Conservation (phyloP, 2,329 filamentous ascomycete genomes). For the Sporothrix inflata region DNA sequence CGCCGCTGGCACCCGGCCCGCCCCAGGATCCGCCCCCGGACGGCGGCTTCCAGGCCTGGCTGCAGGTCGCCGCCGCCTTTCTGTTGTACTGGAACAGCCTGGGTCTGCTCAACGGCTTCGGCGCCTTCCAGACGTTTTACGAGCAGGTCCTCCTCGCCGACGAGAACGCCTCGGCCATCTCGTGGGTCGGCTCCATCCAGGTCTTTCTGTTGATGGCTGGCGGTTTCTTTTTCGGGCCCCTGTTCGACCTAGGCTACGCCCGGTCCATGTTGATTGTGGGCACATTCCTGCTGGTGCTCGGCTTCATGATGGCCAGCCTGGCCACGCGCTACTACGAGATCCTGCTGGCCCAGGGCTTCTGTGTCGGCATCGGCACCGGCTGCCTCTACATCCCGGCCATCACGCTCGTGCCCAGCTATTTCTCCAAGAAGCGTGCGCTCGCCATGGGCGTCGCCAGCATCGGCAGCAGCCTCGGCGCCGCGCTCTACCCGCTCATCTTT, state of each 20-base stretch:
- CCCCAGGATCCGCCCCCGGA: background rate
- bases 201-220: constrained; percentile 48
- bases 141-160: background rate
- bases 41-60: constrained; percentile 18
- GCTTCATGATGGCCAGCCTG: constrained; percentile 52
- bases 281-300: constrained; percentile 49
- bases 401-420: constrained; percentile 63
- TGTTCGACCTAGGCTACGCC: constrained; percentile 49
- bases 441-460: constrained; percentile 63
- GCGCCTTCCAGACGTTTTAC: constrained; percentile 28
- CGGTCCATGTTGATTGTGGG: constrained; percentile 42
- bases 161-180: constrained; percentile 43
- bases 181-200: constrained; percentile 56
- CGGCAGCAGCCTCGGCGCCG: constrained; percentile 61
- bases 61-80: constrained; percentile 24
- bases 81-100: constrained; percentile 20
- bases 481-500: constrained; percentile 30
- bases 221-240: constrained; percentile 48
- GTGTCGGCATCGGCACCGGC: constrained; percentile 59
- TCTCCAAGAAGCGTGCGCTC: constrained; percentile 59
- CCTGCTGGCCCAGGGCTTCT: constrained; percentile 58
- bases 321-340: constrained; percentile 52
- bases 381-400: constrained; percentile 58
- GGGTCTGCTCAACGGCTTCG: constrained; percentile 26
- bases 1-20: background rate